These are phyloP conservation scores for Orychophragmus violaceus DNA, from an alignment of 345 rosid species.

Conservation along the genomic window DNA sequence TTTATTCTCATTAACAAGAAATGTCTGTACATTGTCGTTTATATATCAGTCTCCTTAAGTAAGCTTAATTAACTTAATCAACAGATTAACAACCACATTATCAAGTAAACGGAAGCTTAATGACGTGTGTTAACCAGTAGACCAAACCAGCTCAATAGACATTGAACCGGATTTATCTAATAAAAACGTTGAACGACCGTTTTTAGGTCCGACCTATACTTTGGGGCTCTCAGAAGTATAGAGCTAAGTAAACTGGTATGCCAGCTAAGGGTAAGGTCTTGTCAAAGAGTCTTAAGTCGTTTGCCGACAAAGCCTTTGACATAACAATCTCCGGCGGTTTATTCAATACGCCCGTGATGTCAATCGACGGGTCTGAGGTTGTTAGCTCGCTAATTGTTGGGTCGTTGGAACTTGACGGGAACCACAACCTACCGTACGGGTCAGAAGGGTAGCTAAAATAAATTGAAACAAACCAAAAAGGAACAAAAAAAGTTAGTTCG, in stretches of 20 bases:
- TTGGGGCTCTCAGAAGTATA: slow-evolving; percentile 13
- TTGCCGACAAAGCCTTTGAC: neutral
- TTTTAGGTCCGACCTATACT: neutral
- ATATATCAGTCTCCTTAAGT: no score
- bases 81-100: no score
- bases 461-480: neutral
- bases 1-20: no score
- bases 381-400: neutral
- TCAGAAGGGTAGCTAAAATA: neutral
- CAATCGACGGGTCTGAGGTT: neutral
- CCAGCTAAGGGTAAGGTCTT: neutral
- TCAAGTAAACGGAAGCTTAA: no score
- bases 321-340: slow-evolving; percentile 6
- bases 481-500: neutral
- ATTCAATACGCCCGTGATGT: neutral
- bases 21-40: no score
- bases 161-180: no score
- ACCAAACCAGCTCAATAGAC: no score
- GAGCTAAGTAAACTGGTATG: neutral
- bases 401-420: neutral
- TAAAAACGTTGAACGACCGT: slow-evolving; percentile 15
- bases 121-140: no score
- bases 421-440: slow-evolving; percentile 10
- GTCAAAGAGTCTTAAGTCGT: neutral
- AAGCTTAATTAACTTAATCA: no score